phyloP scores from a whole-genome alignment of 345 rosid genomes.

The Trapa incisa region DNA sequence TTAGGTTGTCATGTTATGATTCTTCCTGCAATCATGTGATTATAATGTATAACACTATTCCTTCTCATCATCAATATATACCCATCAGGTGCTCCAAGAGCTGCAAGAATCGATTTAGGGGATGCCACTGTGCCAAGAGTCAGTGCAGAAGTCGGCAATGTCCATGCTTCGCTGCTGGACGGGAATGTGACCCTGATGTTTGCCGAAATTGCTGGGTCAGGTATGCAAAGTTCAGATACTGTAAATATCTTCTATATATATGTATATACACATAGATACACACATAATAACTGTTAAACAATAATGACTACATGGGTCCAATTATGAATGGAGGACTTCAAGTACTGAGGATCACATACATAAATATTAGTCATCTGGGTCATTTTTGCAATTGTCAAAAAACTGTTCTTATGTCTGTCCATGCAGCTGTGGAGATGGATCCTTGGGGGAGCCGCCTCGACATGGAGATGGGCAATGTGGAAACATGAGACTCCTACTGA shows the following conservation, averaged over 20 bases:
- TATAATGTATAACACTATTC: background rate
- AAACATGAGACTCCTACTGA: constrained; percentile 73
- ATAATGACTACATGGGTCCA: too few relatives aligned
- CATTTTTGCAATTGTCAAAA: background rate
- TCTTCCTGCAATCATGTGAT: background rate
- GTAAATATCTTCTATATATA: background rate
- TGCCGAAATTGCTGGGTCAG: constrained; percentile 80
- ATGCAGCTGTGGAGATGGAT: constrained; percentile 70
- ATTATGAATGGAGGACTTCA: too few relatives aligned
- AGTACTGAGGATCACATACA: too few relatives aligned
- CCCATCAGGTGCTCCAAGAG: constrained; percentile 81
- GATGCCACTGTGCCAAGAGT: constrained; percentile 99
- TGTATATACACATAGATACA: too few relatives aligned
- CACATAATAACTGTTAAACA: too few relatives aligned
- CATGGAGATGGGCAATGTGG: constrained; percentile 68
- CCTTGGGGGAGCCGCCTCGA: constrained; percentile 55
- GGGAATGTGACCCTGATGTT: constrained; percentile 99
- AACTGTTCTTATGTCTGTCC: background rate
- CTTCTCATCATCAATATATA: constrained; percentile 2
- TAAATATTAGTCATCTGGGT: background rate
- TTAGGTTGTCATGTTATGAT: background rate
- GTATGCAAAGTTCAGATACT: constrained; percentile 19
- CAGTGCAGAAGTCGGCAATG: constrained; percentile 98
- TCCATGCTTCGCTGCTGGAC: constrained; percentile 98
- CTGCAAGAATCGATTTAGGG: constrained; percentile 95